These are phyloP conservation scores for Syzygium aromaticum DNA, from an alignment of 345 rosid genomes.

Conservation along the genomic window DNA sequence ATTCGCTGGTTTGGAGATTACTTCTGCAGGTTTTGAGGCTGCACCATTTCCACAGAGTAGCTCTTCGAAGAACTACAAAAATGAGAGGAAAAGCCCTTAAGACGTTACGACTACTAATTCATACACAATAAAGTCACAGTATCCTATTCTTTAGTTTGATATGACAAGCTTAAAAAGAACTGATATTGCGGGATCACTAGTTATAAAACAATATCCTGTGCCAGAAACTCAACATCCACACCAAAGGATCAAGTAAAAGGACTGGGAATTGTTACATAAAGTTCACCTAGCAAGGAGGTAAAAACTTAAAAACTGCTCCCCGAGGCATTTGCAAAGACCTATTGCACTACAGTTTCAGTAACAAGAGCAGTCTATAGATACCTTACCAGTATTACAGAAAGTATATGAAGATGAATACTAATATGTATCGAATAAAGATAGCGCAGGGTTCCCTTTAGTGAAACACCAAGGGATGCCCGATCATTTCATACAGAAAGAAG, in stretches of 20 bases:
- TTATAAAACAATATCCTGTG: neutral
- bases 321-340: neutral
- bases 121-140: neutral
- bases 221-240: neutral
- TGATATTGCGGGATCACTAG: neutral
- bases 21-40: constrained; percentile 21
- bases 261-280: neutral
- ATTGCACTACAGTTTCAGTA: neutral
- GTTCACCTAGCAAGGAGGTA: neutral
- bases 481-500: neutral
- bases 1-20: constrained; percentile 44
- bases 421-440: neutral
- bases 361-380: neutral
- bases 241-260: neutral
- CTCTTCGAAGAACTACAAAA: constrained; percentile 75
- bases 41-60: constrained; percentile 41
- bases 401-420: neutral
- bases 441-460: neutral
- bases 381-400: neutral
- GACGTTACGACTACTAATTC: neutral
- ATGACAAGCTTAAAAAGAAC: neutral
- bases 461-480: neutral
- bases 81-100: neutral
- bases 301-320: neutral
- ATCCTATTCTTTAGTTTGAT: neutral